Conservation (phyloP, 176 grass and related monocot species). For the Olyra latifolia region DNA sequence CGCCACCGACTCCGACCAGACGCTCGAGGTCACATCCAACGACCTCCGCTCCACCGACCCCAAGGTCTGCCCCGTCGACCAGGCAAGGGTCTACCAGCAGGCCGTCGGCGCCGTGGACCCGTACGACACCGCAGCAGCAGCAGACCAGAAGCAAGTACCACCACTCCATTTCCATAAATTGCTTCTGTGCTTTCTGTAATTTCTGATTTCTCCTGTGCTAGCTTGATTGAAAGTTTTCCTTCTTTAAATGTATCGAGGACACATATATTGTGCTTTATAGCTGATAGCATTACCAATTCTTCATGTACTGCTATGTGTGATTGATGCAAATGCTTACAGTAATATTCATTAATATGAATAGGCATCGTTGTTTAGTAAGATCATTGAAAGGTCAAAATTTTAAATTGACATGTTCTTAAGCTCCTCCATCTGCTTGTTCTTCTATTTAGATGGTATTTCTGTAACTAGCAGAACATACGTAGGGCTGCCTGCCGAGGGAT, state of each 20-base stretch:
- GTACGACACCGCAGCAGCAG: conserved; percentile 28
- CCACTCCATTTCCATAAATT: neutral
- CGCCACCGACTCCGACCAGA: conserved; percentile 75
- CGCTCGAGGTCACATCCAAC: conserved; percentile 86
- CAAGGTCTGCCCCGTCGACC: conserved; percentile 60
- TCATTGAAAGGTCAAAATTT: neutral
- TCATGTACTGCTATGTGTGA: neutral
- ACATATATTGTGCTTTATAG: neutral
- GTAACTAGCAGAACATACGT: neutral
- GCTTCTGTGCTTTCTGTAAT: neutral
- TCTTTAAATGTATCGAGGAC: too few relatives aligned
- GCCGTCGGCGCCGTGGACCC: conserved; percentile 7
- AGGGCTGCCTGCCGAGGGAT: neutral
- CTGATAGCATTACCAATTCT: neutral
- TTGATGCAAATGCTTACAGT: neutral
- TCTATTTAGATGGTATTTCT: neutral
- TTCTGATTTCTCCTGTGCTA: neutral
- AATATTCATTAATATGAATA: conserved; percentile 13
- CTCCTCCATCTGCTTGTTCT: neutral
- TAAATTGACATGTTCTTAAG: neutral
- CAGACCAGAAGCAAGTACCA: conserved; percentile 51
- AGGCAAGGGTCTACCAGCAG: conserved; percentile 48
- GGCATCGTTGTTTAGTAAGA: neutral
- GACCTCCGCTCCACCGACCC: conserved; percentile 67
- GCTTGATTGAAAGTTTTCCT: neutral